Evolutionary conservation across 495 filamentous ascomycete genomes (phyloP).

Genomic region (Aspergillus asperescens): DNA sequence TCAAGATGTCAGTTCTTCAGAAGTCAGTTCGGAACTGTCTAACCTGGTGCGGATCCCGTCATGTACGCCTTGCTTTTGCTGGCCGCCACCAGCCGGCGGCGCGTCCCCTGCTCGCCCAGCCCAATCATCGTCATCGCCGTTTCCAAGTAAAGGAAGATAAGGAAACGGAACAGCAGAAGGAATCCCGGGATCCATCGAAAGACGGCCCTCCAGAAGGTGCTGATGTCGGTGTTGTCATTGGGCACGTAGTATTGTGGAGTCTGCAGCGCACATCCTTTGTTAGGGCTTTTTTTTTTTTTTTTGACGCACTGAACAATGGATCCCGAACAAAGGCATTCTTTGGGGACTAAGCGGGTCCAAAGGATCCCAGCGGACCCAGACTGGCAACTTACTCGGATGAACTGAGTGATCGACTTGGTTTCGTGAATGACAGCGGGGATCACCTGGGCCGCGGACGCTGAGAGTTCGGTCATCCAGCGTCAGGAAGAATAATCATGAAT

Average conservation of each 20-base stretch:
- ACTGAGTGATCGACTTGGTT: conserved; percentile 9
- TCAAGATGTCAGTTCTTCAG: too few relatives aligned
- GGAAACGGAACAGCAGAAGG: neutral
- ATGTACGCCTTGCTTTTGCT: neutral
- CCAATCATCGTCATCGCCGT: conserved; percentile 8
- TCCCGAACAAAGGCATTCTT: too few relatives aligned
- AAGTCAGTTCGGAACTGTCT: neutral
- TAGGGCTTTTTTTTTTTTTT: too few relatives aligned
- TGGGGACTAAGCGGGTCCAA: neutral
- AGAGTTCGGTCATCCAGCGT: neutral
- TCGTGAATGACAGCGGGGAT: conserved; percentile 7
- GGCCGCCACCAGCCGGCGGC: conserved; percentile 1
- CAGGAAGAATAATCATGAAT: too few relatives aligned
- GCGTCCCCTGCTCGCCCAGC: neutral
- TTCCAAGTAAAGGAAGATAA: conserved; percentile 5
- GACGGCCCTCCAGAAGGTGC: neutral
- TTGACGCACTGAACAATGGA: too few relatives aligned
- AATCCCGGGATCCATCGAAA: conserved; percentile 10
- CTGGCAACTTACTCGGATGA: conserved; percentile 9
- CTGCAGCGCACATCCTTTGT: conserved; percentile 12
- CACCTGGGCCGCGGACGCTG: conserved; percentile 6
- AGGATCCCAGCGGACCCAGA: too few relatives aligned
- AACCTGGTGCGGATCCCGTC: neutral
- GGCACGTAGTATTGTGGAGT: conserved; percentile 34
- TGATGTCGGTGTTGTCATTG: conserved; percentile 17